Conservation (phyloP, 1,139 yeast genomes). For the Pichia sp. region DNA sequence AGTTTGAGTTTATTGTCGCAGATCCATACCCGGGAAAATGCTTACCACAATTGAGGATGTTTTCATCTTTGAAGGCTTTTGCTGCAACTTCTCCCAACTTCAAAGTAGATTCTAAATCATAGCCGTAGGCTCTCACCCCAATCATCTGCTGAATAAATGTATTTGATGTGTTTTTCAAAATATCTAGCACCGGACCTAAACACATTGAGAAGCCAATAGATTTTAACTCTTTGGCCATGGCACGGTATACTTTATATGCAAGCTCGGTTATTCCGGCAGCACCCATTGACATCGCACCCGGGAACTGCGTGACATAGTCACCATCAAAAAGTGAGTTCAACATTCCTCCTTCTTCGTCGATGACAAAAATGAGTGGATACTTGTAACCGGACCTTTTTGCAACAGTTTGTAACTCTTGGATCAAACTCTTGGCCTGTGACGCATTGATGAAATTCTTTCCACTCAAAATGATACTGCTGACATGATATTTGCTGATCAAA, state of each 20-base stretch:
- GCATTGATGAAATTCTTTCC: conserved; percentile 53
- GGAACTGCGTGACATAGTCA: conserved; percentile 52
- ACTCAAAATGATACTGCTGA: conserved; percentile 55
- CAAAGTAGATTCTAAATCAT: conserved; percentile 56
- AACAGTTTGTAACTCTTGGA: conserved; percentile 50
- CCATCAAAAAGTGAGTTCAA: conserved; percentile 55
- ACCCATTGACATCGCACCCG: conserved; percentile 65
- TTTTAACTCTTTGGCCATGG: conserved; percentile 51
- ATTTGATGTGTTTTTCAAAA: conserved; percentile 54
- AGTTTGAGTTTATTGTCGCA: conserved; percentile 55
- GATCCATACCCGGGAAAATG: conserved; percentile 71
- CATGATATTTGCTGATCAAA: conserved; percentile 49
- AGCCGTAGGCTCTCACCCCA: conserved; percentile 63
- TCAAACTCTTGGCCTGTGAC: conserved; percentile 49
- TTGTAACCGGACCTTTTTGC: conserved; percentile 52
- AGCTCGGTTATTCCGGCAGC: conserved; percentile 53
- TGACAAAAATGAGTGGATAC: conserved; percentile 45
- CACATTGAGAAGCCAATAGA: conserved; percentile 55
- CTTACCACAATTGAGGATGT: conserved; percentile 56
- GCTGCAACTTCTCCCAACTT: conserved; percentile 54
- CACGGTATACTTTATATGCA: conserved; percentile 53
- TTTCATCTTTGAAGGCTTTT: conserved; percentile 55
- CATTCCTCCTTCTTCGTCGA: conserved; percentile 52
- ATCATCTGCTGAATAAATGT: conserved; percentile 42
- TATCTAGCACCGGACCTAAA: conserved; percentile 65